These are phyloP conservation scores for Penicillium bialowiezense DNA, from an alignment of 495 filamentous ascomycete genomes.

Conservation along the genomic window DNA sequence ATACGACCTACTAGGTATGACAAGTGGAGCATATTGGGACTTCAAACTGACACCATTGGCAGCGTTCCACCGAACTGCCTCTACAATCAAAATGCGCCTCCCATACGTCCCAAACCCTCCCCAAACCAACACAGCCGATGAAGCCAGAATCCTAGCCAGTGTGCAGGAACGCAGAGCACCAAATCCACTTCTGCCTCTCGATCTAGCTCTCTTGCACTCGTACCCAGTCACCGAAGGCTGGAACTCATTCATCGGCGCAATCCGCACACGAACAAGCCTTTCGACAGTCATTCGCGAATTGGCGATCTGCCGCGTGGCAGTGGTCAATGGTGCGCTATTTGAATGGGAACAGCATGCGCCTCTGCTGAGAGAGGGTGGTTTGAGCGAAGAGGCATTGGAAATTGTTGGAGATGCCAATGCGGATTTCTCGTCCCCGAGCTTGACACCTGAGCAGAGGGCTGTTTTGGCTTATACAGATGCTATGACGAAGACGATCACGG, in stretches of 20 bases:
- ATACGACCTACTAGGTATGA: neutral
- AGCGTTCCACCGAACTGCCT: too few species aligned
- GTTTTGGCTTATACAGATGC: constrained; percentile 71
- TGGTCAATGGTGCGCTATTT: constrained; percentile 70
- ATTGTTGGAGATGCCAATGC: constrained; percentile 31
- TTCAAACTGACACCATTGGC: neutral
- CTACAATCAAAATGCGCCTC: constrained; percentile 58
- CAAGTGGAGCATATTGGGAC: neutral
- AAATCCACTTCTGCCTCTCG: constrained; percentile 64
- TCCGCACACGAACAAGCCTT: constrained; percentile 64
- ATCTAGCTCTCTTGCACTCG: constrained; percentile 71
- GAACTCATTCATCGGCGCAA: constrained; percentile 75
- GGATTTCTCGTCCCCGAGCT: constrained; percentile 21
- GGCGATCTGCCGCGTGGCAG: constrained; percentile 71
- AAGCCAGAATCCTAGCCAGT: constrained; percentile 55
- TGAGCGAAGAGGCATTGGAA: constrained; percentile 49
- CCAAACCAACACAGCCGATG: constrained; percentile 38
- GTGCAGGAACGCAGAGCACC: constrained; percentile 62
- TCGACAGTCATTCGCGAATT: constrained; percentile 62
- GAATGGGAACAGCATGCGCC: constrained; percentile 79
- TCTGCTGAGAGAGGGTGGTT: constrained; percentile 49
- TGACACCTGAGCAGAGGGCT: constrained; percentile 60
- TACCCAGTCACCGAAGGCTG: constrained; percentile 73
- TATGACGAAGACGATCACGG: constrained; percentile 65
- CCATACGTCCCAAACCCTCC: constrained; percentile 64